Conservation (phyloP, 164 flowering plant genomes). For the Platanus orientalis region DNA sequence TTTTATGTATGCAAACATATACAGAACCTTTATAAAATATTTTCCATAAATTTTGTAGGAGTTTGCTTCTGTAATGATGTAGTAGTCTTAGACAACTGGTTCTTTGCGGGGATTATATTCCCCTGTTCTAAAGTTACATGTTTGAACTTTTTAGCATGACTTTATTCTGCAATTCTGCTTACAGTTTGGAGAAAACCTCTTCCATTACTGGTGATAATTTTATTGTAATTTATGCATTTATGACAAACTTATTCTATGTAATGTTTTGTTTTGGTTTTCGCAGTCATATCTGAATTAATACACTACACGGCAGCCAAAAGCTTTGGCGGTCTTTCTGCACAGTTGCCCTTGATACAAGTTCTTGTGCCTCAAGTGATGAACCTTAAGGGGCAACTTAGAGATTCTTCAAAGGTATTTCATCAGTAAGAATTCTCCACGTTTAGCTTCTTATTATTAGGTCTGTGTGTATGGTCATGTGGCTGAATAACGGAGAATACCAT, state of each 20-base stretch:
- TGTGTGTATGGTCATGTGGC: too few relatives aligned
- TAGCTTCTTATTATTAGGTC: background rate
- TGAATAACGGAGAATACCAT: too few relatives aligned
- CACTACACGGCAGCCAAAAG: slow-evolving; percentile 67
- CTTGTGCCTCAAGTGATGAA: slow-evolving; percentile 91
- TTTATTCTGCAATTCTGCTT: background rate
- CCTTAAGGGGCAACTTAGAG: slow-evolving; percentile 73
- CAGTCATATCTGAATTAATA: slow-evolving; percentile 94
- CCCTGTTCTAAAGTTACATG: background rate
- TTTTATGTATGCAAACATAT: too few relatives aligned
- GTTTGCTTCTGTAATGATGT: too few relatives aligned
- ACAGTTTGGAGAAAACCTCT: background rate
- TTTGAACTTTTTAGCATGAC: background rate
- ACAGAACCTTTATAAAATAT: too few relatives aligned
- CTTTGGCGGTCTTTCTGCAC: slow-evolving; percentile 56
- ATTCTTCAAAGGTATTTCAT: slow-evolving; percentile 70
- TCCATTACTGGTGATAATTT: background rate
- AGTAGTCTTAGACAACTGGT: too few relatives aligned
- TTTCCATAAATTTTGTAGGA: too few relatives aligned
- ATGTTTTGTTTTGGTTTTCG: slow-evolving; percentile 13
- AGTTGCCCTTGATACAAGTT: slow-evolving; percentile 90
- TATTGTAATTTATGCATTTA: background rate
- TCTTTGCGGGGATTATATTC: too few relatives aligned
- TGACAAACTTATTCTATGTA: background rate
- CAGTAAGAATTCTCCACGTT: background rate